Conservation (phyloP, 2,329 filamentous ascomycete genomes). For the Aspergillus fumigatus region DNA sequence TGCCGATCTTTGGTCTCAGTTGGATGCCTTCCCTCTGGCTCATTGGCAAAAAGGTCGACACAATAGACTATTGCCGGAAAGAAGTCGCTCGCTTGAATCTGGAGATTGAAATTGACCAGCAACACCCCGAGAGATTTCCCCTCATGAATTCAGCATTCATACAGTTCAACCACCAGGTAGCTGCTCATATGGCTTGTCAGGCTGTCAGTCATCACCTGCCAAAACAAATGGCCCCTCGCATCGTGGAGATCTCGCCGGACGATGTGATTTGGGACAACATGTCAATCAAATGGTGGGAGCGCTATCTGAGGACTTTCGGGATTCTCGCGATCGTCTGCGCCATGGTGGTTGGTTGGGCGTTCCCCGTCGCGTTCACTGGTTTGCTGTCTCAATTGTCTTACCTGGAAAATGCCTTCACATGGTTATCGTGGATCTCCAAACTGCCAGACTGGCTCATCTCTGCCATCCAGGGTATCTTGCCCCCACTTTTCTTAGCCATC, state of each 20-base stretch:
- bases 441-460: conserved; percentile 60
- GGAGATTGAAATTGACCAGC: conserved; percentile 88
- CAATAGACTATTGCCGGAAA: conserved; percentile 83
- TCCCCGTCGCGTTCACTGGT: conserved; percentile 85
- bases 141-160: conserved; percentile 96
- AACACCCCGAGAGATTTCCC: conserved; percentile 77
- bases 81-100: conserved; percentile 83
- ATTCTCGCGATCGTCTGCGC: conserved; percentile 63
- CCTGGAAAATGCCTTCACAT: conserved; percentile 61
- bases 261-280: conserved; percentile 98
- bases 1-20: conserved; percentile 57
- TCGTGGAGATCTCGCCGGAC: conserved; percentile 88
- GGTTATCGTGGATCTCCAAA: conserved; percentile 65
- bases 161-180: conserved; percentile 96
- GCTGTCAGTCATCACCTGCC: conserved; percentile 85
- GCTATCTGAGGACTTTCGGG: conserved; percentile 66
- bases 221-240: conserved; percentile 85
- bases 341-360: conserved; percentile 84
- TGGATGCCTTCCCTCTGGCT: conserved; percentile 79
- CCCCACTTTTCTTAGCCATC: conserved; percentile 69
- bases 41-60: conserved; percentile 86
- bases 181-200: conserved; percentile 97
- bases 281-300: conserved; percentile 90
- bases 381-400: conserved; percentile 71
- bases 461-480: conserved; percentile 79